phyloP scores from a whole-genome alignment of 768 basidiomycete genomes.

The Boletus fagicola region DNA sequence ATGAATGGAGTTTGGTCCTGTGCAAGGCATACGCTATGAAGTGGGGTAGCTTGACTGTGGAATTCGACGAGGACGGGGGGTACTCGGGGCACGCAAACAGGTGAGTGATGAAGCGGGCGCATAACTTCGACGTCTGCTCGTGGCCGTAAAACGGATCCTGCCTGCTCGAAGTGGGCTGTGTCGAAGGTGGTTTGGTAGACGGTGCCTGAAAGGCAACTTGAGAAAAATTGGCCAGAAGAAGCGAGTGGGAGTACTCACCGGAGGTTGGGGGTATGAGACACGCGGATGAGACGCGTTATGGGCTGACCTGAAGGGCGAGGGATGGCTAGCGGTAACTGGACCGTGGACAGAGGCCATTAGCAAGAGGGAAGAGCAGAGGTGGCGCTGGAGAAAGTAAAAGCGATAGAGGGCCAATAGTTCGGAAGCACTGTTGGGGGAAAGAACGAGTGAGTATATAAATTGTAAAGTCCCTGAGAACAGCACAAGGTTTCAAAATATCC shows the following conservation, averaged over 20 bases:
- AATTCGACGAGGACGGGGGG: conserved; percentile 47
- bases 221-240: neutral
- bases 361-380: conserved; percentile 10
- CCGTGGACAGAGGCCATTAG: conserved; percentile 35
- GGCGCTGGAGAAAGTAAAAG: conserved; percentile 10
- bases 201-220: conserved; percentile 20
- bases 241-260: conserved; percentile 15
- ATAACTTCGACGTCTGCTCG: conserved; percentile 64
- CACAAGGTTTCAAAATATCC: conserved; percentile 19
- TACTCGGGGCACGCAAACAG: conserved; percentile 85
- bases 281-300: conserved; percentile 31
- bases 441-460: conserved; percentile 26
- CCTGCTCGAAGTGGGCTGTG: conserved; percentile 26
- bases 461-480: conserved; percentile 17
- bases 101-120: conserved; percentile 78
- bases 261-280: conserved; percentile 27
- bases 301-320: conserved; percentile 27
- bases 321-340: conserved; percentile 27
- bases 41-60: conserved; percentile 41
- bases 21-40: conserved; percentile 71
- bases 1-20: conserved; percentile 58
- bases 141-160: conserved; percentile 53
- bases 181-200: conserved; percentile 29
- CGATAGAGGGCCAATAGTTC: conserved; percentile 17
- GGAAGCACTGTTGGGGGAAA: conserved; percentile 12